These are phyloP conservation scores for Aureobasidium vineae DNA, from an alignment of 2,329 filamentous ascomycete species.

Conservation along the genomic window DNA sequence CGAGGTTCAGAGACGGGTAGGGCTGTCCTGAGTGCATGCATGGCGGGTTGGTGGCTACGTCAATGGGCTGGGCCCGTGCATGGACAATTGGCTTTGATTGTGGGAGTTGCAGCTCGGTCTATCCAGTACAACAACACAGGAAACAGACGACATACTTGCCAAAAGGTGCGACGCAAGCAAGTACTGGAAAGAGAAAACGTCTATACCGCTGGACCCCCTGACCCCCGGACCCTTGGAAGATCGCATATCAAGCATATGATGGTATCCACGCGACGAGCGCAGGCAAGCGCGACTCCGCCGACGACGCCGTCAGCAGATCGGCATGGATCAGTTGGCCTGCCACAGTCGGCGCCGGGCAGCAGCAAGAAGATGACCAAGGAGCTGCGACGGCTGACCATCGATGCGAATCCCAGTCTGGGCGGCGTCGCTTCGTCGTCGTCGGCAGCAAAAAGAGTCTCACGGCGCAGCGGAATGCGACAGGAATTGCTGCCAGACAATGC, in stretches of 20 bases:
- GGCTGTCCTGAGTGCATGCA: neutral
- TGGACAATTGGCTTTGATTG: slow-evolving; percentile 19
- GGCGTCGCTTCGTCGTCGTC: neutral
- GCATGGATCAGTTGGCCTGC: neutral
- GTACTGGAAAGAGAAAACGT: neutral
- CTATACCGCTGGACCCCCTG: neutral
- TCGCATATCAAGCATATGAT: neutral
- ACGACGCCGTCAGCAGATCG: slow-evolving; percentile 19
- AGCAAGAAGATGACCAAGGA: slow-evolving; percentile 20
- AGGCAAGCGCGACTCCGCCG: slow-evolving; percentile 24
- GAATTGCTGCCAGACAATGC: neutral
- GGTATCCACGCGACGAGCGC: slow-evolving; percentile 22
- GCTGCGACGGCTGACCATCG: slow-evolving; percentile 11
- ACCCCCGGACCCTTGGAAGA: neutral
- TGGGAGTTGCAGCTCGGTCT: slow-evolving; percentile 17
- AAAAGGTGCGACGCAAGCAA: slow-evolving; percentile 4
- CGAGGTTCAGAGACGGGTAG: neutral
- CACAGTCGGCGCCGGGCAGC: neutral
- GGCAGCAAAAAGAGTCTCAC: neutral
- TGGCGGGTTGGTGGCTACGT: slow-evolving; percentile 5
- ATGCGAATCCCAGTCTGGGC: slow-evolving; percentile 16
- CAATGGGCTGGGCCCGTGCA: slow-evolving; percentile 14
- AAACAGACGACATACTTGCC: neutral
- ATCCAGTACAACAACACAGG: neutral
- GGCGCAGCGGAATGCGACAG: slow-evolving; percentile 15